phyloP scores from a whole-genome alignment of 2,329 filamentous ascomycete genomes.

The Colletotrichum agaves region DNA sequence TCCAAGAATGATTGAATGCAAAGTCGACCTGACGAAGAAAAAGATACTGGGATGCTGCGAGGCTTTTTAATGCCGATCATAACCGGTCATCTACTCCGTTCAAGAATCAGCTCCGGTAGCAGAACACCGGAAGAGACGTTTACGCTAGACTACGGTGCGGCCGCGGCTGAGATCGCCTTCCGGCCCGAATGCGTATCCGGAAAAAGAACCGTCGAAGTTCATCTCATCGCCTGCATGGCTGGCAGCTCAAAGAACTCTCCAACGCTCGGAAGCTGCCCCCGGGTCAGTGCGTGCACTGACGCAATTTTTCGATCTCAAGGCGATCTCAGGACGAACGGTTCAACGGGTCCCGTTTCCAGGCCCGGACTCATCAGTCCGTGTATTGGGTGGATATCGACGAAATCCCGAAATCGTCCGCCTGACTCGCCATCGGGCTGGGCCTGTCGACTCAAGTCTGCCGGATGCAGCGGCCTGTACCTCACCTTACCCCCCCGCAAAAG shows the following conservation, averaged over 20 bases:
- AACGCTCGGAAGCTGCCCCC: conserved; percentile 11
- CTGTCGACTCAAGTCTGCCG: conserved; percentile 15
- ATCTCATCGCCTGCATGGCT: not conserved
- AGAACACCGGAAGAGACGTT: not conserved
- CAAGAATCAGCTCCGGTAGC: no score
- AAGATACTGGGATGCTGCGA: no score
- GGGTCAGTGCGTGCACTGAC: not conserved
- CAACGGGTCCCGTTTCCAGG: not conserved
- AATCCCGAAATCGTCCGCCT: conserved; percentile 14
- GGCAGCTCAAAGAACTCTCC: not conserved
- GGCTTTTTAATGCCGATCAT: no score
- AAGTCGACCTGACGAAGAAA: no score
- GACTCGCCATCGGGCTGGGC: conserved; percentile 22
- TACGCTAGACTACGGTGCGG: not conserved
- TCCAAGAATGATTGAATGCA: no score
- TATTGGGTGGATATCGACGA: not conserved
- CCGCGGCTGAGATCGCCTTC: not conserved
- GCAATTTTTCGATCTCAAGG: not conserved
- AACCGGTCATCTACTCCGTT: no score
- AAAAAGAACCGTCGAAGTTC: not conserved
- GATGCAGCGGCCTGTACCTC: not conserved
- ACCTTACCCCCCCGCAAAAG: no score
- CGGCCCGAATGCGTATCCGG: not conserved
- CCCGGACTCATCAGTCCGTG: not conserved
- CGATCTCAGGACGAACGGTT: not conserved